Base-by-base conservation (phyloP, 257 asterid genomes). In the Anisodus acutangulus region DNA sequence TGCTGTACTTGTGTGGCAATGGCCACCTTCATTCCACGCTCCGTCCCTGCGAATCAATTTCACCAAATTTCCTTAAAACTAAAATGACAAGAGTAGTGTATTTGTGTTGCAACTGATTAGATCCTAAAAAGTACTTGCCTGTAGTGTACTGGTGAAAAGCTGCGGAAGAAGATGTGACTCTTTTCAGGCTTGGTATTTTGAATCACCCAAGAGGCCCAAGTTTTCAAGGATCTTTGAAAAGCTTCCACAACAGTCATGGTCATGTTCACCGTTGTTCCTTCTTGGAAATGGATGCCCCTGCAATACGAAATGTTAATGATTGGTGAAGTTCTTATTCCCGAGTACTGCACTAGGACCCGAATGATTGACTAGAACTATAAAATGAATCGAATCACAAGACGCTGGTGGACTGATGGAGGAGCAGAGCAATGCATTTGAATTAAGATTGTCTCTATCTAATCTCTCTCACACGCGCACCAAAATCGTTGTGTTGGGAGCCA, bases 121-220 rank as follows among this genome's bases (percentile, higher is more conserved):
- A 17, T 55, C 43, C 26, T 19, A 53, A 47, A 13, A 31, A 31
- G 64, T 12, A 85, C 88, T 86, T 89, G 81, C 93, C 91, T 90
- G 94, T 87, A 95, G 86, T 97, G 98, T 17, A 94, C 93, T 0
- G 99, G 99, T 17, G 98, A 93, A 89, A 91, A 94, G 90, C 98
- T 91, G 62, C 98, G 90, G 82, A 93, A 91, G 90, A 94, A 88
- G 49, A 92, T 87, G 22, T 78, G 91, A n/a, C 83, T 90, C 86
- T 89, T 90, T 12, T 86, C 83, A 13, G 89, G 87, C 58, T 87
- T 90, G 76, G 90, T 79, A 63, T 83, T 90, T 64, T 88, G 85
- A 9, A 12, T 60, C 80, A 83, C 88, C 97, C 98, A 95, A 1
- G 53, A 68, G 79, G 89, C 92, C 90, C 89, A 78, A 3, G 98